A percentile compares a stretch with the other conserved stretches of the same genome.
phyloP scores from a whole-genome alignment of 371 early-diverging fungal genomes.

The Capniomyces stellatus region DNA sequence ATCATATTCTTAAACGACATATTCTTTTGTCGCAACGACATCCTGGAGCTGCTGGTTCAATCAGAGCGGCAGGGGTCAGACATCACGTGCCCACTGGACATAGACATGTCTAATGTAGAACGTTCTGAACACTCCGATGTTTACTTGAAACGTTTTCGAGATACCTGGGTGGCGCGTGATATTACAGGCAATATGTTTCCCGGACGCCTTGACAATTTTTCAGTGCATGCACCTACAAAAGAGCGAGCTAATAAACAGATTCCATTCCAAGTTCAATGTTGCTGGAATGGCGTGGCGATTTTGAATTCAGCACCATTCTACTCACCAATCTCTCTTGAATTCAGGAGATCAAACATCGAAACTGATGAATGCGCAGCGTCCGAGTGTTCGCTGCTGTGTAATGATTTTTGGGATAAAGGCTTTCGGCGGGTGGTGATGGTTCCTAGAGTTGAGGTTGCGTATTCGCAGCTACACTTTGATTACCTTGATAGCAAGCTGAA shows the following conservation, averaged over 20 bases:
- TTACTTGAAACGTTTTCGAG: conserved; percentile 20
- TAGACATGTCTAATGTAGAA: too few relatives aligned
- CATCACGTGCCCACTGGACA: conserved; percentile 30
- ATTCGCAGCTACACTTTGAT: too few relatives aligned
- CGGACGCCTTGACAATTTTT: background rate
- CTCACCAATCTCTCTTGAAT: conserved; percentile 6
- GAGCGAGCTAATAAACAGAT: background rate
- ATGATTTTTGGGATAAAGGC: conserved; percentile 24
- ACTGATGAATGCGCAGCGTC: conserved; percentile 26
- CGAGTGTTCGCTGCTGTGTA: conserved; percentile 28
- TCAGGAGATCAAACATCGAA: conserved; percentile 13
- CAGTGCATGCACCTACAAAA: background rate
- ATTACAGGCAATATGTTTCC: conserved; percentile 22
- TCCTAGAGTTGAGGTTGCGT: too few relatives aligned
- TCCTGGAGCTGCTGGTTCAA: conserved; percentile 29
- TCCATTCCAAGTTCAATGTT: conserved; percentile 30
- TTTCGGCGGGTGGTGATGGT: conserved; percentile 18
- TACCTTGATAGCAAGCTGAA: too few relatives aligned
- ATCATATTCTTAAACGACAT: conserved; percentile 31
- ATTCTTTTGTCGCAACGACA: conserved; percentile 26
- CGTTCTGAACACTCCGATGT: background rate
- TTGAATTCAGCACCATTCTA: conserved; percentile 21
- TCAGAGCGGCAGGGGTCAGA: conserved; percentile 14
- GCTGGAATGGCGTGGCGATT: conserved; percentile 32
- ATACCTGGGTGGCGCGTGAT: conserved; percentile 30